Evolutionary conservation across 768 basidiomycete genomes (phyloP).

Genomic region (Mycena olivaceomarginata): DNA sequence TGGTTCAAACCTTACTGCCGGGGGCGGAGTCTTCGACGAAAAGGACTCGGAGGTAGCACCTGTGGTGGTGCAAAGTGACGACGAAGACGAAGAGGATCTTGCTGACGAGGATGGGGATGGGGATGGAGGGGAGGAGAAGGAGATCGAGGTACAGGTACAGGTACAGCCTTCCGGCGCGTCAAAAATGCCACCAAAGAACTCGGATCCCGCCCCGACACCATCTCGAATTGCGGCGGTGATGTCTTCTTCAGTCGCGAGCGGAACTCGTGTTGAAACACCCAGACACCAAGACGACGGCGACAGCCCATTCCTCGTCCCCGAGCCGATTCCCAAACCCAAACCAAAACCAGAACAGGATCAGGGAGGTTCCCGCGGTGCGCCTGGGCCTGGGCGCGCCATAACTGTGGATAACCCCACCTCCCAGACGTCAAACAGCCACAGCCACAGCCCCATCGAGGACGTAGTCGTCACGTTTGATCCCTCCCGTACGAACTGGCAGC

Average conservation of each 20-base stretch:
- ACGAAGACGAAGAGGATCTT: not conserved
- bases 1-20: constrained; percentile 49
- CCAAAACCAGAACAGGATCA: not conserved
- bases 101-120: too few species aligned
- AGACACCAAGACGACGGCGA: constrained; percentile 3
- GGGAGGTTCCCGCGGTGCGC: too few species aligned
- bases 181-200: not conserved
- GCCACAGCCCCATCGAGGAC: constrained; percentile 11
- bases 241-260: not conserved
- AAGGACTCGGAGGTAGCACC: not conserved
- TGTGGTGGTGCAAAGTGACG: not conserved
- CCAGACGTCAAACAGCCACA: not conserved
- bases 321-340: not conserved
- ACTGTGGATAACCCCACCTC: not conserved
- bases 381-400: not conserved
- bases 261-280: not conserved
- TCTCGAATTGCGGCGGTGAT: not conserved
- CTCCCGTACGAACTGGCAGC: constrained; percentile 20
- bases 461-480: constrained; percentile 29
- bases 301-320: constrained; percentile 36
- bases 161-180: not conserved
- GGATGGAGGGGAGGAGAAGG: too few species aligned
- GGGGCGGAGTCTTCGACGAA: constrained; percentile 25
- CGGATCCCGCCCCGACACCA: not conserved
- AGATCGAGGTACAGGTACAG: not conserved